Conservation (phyloP, 768 basidiomycete genomes). For the Termitomyces eurrhizus region DNA sequence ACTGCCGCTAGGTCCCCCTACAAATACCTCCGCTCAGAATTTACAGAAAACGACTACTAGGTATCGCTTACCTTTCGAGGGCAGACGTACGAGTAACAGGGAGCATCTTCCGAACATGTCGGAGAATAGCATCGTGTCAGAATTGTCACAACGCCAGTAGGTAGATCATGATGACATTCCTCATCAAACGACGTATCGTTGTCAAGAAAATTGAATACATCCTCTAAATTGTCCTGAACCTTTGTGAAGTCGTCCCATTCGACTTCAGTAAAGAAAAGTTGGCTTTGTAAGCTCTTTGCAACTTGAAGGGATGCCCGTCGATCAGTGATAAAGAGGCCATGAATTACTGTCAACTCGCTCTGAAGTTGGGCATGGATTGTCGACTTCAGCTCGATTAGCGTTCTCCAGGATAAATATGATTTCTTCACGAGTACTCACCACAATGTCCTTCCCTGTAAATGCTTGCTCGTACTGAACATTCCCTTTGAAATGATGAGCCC, state of each 20-base stretch:
- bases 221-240: conserved; percentile 84
- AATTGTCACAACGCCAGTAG: conserved; percentile 86
- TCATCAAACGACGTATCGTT: conserved; percentile 67
- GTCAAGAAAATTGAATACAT: conserved; percentile 90
- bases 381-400: conserved; percentile 45
- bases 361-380: conserved; percentile 87
- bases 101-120: conserved; percentile 71
- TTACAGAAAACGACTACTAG: not conserved
- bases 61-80: conserved; percentile 53
- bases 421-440: conserved; percentile 52
- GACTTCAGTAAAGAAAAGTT: conserved; percentile 95
- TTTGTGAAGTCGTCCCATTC: conserved; percentile 77
- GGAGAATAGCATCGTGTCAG: conserved; percentile 89
- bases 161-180: conserved; percentile 58
- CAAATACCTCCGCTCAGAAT: not conserved
- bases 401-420: too few relatives aligned
- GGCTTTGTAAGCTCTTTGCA: conserved; percentile 85
- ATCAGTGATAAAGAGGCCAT: conserved; percentile 70
- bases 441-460: conserved; percentile 95
- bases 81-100: conserved; percentile 84
- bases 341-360: conserved; percentile 71
- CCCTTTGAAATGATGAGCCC: conserved; percentile 85
- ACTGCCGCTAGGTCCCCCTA: conserved; percentile 27
- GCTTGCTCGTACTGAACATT: conserved; percentile 86
- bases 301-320: conserved; percentile 82